Base-by-base conservation (phyloP, 176 grass and related monocot genomes). In the Raddia distichophylla region DNA sequence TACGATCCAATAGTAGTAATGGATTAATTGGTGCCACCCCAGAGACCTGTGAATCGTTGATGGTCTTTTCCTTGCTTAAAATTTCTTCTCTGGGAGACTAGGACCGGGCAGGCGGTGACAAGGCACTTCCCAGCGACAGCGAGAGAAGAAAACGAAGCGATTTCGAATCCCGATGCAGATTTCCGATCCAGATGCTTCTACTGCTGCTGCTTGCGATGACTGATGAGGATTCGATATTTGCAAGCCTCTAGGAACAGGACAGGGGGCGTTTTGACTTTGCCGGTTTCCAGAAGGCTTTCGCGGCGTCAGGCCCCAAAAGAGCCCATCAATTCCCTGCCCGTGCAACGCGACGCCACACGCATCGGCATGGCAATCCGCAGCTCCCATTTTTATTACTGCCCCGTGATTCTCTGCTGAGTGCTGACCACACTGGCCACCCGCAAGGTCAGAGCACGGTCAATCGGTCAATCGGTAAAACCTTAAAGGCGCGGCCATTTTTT, bases 211-310 rank as follows among this genome's bases (percentile, higher is more conserved):
- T 69, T 63, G 55, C 18, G 73, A 60, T 61, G 17, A 10, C 27
- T 11, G 72, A 58, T 20, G 35, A 2, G 5, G 17, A 7, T 5
- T n/a, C 5, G 45, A 13, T 62, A 8, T 62, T 53, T 37, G 5
- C 27, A 40, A 0, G 8, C 4, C 17, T 20, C 48, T 11, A 12
- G 33, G 15, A 32, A 42, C 69, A 69, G 27, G 27, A 27, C 27
- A 27, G 27, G 27, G 27, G 27, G 27, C 27, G 27, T 27, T 81
- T 89, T 78, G 75, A 84, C 84, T 53, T 73, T 34, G 46, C 69
- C 74, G 51, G 72, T 77, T 77, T 90, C 85, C 68, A 74, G 81
- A 72, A 70, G 54, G 60, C 81, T 82, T 84, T 88, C 55, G 67
- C 52, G 3, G 84, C 70, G 43, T 37, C 51, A 86, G 58, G 51